Evolutionary conservation across 78 protist genomes (phyloP).

Genomic region (Protostelium mycophagum): DNA sequence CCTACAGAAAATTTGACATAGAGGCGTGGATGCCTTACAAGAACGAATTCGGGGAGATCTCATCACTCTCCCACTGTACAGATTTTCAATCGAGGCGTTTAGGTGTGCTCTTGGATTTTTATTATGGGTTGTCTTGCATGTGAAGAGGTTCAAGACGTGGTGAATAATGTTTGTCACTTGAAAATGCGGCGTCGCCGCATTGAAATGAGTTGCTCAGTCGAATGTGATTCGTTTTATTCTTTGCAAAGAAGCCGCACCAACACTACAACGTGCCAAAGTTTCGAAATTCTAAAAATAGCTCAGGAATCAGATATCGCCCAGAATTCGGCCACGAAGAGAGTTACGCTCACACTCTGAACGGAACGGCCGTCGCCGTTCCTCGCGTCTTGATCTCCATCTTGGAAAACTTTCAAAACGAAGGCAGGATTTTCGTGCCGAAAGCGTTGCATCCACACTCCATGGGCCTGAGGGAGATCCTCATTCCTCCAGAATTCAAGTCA

Average conservation of each 20-base stretch:
- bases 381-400: conserved; percentile 70
- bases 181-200: too few species aligned
- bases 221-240: too few species aligned
- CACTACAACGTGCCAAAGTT: too few species aligned
- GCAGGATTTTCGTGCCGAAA: conserved; percentile 56
- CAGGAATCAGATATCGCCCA: background rate
- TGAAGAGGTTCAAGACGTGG: background rate
- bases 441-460: background rate
- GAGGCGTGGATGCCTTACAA: conserved; percentile 91
- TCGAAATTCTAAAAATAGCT: too few species aligned
- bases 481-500: too few species aligned
- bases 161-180: too few species aligned
- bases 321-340: background rate
- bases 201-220: too few species aligned
- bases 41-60: conserved; percentile 76
- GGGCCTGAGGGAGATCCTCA: background rate
- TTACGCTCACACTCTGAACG: conserved; percentile 81
- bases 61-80: conserved; percentile 71
- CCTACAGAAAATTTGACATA: conserved; percentile 81
- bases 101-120: too few species aligned
- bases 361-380: conserved; percentile 88
- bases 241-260: too few species aligned
- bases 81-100: conserved; percentile 82
- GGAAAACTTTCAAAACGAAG: conserved; percentile 75
- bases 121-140: too few species aligned